Evolutionary conservation across 164 flowering plant genomes (phyloP), one percentile per base, ranked within the genome.

Genomic region (Magnolia sinica): DNA sequence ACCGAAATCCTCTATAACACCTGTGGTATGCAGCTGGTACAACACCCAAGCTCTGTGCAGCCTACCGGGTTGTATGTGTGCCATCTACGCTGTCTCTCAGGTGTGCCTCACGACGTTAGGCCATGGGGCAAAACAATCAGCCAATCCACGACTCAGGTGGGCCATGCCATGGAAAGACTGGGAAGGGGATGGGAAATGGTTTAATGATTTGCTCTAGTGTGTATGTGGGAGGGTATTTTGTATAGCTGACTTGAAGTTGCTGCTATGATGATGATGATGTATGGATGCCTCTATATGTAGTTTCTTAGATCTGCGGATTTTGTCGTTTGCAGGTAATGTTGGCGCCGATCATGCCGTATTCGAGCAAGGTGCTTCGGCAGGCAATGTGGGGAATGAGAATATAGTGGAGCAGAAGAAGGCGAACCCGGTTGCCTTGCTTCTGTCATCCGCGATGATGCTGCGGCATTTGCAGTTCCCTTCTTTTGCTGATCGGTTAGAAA

Each of bases 391-490:
- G 49, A 76, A 68, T 29, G 73, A 76, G 67, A 76, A 52, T 10
- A 50, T 68, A 24, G 66, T 68, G n/a, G 73, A 76, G 73, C 27
- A 69, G 52, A 76, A 76, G 78, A 68, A 69, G 64, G 78, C 78
- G 27, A 76, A 76, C 63, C 78, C 78, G 2, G 73, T 76, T 8
- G 78, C 78, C 20, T 76, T 76, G 78, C 73, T 76, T 69, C 73
- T 76, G 23, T 76, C 78, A 18, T 76, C 78, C 0, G 73, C 78
- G 8, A 76, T 76, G 78, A 76, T 76, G 78, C 31, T 76, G 73
- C 31, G 78, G 72, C 78, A 76, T 76, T 69, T 76, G 67, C 78
- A 76, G 78, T 76, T 76, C n/a, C 78, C 78, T 31, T 76, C 78
- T 3, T 76, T 76, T 68, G 78, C 78, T 68, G 78, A 76, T 69